Evolutionary conservation across 1,284 basidiomycete species (phyloP), one percentile per base, ranked within the genome.

Genomic region (Ganoderma boninense): DNA sequence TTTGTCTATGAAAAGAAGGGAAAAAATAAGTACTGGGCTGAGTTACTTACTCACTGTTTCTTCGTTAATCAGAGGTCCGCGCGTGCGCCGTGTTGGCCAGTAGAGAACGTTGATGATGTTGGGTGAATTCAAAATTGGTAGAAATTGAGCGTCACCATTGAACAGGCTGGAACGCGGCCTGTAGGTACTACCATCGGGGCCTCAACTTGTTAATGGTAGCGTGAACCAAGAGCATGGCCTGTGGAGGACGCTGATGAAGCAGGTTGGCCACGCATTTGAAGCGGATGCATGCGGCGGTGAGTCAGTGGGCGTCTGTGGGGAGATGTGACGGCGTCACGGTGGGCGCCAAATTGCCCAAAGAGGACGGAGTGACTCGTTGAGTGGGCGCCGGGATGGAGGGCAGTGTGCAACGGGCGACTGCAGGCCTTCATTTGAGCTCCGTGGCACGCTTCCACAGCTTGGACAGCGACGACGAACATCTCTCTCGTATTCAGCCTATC

Each of bases 361-460:
- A 2, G 60, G 64, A 40, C 11, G 46, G 43, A 56, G 26, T 69
- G 68, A 69, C 68, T 69, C 68, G 46, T n/a, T 64, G 23, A 32
- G 0, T 57, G 54, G 18, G 49, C 10, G 32, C n/a, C 11, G 43
- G n/a, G 44, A 7, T 26, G 44, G 44, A 49, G 54, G 40, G 40
- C 29, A 44, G 60, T 35, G 52, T n/a, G 64, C 62, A 6, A 32
- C 42, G 20, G 20, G 57, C 38, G 35, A 40, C 60, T 43, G 60
- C 60, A 26, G 32, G 29, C 57, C 23, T 68, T 69, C 71, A 73
- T 70, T 69, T 23, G 59, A 70, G 69, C 72, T 54, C 67, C 65
- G 66, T 61, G 54, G 62, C 71, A 73, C 64, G 66, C 60, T 38
- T 46, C 56, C 66, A 57, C 72, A 29, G 49, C 66, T 71, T 71